A percentile compares a stretch with the other conserved stretches of the same genome.
These are phyloP conservation scores for Nakazawaea holstii DNA, from an alignment of 805 yeast genomes.

Conservation along the genomic window DNA sequence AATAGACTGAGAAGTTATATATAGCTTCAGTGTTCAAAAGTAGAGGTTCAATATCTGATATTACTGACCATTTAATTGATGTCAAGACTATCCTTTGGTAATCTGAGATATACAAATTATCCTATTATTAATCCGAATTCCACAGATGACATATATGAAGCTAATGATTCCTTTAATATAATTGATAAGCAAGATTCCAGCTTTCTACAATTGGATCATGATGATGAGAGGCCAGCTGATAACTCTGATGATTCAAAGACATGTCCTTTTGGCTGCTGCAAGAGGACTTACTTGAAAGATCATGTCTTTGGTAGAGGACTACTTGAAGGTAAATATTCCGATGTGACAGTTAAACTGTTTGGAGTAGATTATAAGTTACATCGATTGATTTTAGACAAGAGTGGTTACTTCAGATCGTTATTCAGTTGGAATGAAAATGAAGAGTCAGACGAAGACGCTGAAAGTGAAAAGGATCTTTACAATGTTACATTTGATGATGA, in stretches of 20 bases:
- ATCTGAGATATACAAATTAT: neutral
- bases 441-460: conserved; percentile 3
- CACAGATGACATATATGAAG: neutral
- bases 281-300: conserved; percentile 17
- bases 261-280: conserved; percentile 27
- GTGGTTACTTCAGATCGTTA: conserved; percentile 42
- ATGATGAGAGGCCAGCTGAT: neutral
- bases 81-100: neutral
- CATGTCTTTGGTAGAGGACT: conserved; percentile 34
- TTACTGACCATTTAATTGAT: neutral
- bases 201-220: neutral
- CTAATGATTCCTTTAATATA: neutral
- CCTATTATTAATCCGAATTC: neutral
- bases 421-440: conserved; percentile 35
- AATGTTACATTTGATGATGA: conserved; percentile 33
- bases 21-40: too few species aligned
- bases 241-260: neutral
- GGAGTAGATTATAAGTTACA: conserved; percentile 40
- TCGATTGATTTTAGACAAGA: conserved; percentile 35
- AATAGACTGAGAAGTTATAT: too few species aligned
- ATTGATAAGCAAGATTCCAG: neutral
- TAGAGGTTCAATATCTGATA: too few species aligned
- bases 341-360: conserved; percentile 43
- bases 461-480: neutral
- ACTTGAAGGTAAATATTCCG: conserved; percentile 41